Base-by-base conservation (phyloP, 495 filamentous ascomycete genomes). In the Hypoxylon cercidicola region DNA sequence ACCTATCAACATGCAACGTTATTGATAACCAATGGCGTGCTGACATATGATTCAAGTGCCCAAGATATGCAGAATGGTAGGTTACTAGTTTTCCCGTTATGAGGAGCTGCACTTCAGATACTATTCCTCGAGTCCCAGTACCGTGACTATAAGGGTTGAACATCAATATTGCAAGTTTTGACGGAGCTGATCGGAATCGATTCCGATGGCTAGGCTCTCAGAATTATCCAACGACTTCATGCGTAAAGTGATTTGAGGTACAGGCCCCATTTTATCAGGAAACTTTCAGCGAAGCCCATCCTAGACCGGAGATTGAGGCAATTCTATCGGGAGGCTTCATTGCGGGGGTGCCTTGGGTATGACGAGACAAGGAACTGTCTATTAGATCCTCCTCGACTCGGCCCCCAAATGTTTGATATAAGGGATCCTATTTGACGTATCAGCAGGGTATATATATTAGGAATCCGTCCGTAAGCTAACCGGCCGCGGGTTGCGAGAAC, bases 31-130 rank as follows among this genome's bases (percentile, higher is more conserved):
- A 68, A 68, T 68, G 50, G 59, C 50, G 50, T 63, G 39, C 21
- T 68, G 65, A 63, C 65, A 68, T 49, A 63, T 68, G 60, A 59
- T 68, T 62, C 30, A 39, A 63, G 50, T 55, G 55, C 60, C 65
- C 65, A 68, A 63, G 30, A 37, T 68, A 51, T 47, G 44, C 63
- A 57, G 47, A 66, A 51, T 58, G 54, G 49, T 63, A 50, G 49
- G 43, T 35, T 44, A 54, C 55, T 62, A 55, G 37, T 44, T 58
- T 58, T 60, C 55, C 50, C 53, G 46, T 55, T 49, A 60, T 47
- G 65, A 61, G 43, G 41, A 53, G 59, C 54, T 55, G 60, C 60
- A 59, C 49, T 55, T 25, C 50, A 51, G 35, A 50, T 25, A 59
- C 63, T 58, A 48, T 62, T 45, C 48, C 59, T 55, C 47, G 35